Evolutionary conservation across 768 basidiomycete genomes (phyloP).

Genomic region (Imleria badia): DNA sequence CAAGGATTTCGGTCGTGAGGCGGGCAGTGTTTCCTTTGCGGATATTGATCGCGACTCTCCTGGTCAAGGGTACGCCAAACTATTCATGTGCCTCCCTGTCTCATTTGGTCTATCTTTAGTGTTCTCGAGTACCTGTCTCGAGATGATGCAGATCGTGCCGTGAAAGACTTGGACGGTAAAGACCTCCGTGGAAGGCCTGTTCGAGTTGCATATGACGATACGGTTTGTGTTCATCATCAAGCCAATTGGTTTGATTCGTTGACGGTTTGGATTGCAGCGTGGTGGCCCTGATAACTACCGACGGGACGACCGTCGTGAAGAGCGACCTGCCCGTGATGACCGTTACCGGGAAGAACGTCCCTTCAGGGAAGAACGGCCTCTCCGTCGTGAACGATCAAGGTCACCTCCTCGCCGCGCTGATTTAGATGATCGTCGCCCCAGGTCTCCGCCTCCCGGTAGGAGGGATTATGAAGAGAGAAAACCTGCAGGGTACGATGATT

Average conservation of each 20-base stretch:
- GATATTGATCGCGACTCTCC: slow-evolving; percentile 88
- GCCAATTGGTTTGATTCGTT: not conserved
- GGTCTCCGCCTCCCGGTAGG: slow-evolving; percentile 72
- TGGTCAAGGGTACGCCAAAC: slow-evolving; percentile 74
- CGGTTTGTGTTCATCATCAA: slow-evolving; percentile 41
- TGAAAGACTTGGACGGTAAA: slow-evolving; percentile 80
- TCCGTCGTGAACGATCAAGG: slow-evolving; percentile 80
- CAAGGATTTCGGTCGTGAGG: slow-evolving; percentile 96
- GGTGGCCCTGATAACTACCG: slow-evolving; percentile 71
- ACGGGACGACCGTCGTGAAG: slow-evolving; percentile 69
- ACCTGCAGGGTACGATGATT: slow-evolving; percentile 92
- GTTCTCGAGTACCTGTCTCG: slow-evolving; percentile 87
- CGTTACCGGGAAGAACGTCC: slow-evolving; percentile 61
- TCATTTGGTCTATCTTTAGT: slow-evolving; percentile 39
- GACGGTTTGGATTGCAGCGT: slow-evolving; percentile 42
- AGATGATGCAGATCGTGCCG: slow-evolving; percentile 92
- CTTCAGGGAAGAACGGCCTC: slow-evolving; percentile 45
- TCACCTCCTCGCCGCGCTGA: slow-evolving; percentile 76
- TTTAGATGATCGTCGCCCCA: slow-evolving; percentile 75
- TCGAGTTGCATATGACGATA: slow-evolving; percentile 65
- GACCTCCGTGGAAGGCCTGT: slow-evolving; percentile 85
- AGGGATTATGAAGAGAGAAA: slow-evolving; percentile 84
- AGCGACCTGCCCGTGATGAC: slow-evolving; percentile 53
- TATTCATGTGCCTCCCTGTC: not conserved
- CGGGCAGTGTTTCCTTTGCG: slow-evolving; percentile 90